Percentiles rank a stretch among this genome's conserved stretches.
phyloP scores from a whole-genome alignment of 2,329 filamentous ascomycete genomes.

The Aureobasidium subglaciale region DNA sequence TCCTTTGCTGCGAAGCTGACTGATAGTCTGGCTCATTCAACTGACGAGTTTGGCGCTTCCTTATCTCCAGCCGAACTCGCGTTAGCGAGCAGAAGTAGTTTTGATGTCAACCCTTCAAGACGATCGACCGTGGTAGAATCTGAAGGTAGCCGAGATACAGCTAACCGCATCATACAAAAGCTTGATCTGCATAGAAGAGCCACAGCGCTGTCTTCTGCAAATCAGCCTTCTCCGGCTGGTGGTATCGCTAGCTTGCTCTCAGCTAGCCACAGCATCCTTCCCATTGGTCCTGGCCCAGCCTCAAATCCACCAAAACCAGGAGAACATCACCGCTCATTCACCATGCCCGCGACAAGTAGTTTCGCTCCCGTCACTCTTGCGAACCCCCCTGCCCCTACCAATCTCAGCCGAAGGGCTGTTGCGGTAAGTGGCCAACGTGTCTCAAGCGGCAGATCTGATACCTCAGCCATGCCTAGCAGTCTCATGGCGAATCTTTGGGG shows the following conservation, averaged over 20 bases:
- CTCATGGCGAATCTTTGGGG: constrained; percentile 94
- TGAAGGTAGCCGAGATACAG: constrained; percentile 71
- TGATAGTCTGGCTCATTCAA: constrained; percentile 51
- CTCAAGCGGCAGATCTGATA: constrained; percentile 50
- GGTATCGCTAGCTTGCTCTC: constrained; percentile 83
- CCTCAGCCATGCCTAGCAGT: constrained; percentile 69
- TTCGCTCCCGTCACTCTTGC: constrained; percentile 78
- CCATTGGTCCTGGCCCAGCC: constrained; percentile 44
- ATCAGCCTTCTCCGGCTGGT: constrained; percentile 42
- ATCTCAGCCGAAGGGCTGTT: constrained; percentile 78
- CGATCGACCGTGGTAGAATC: constrained; percentile 48
- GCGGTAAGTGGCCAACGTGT: constrained; percentile 71
- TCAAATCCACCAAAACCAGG: constrained; percentile 16
- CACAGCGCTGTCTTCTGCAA: constrained; percentile 4
- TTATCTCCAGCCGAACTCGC: constrained; percentile 56
- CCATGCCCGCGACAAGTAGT: constrained; percentile 49
- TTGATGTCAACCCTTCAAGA: constrained; percentile 50
- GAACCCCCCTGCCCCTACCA: constrained; percentile 75
- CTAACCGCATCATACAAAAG: constrained; percentile 84
- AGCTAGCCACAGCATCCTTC: constrained; percentile 71
- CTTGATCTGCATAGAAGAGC: constrained; percentile 78
- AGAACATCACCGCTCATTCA: constrained; percentile 23
- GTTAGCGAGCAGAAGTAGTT: constrained; percentile 57
- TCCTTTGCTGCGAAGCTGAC: constrained; percentile 80
- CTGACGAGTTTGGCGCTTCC: constrained; percentile 47